Evolutionary conservation across 2,329 filamentous ascomycete genomes (phyloP), one percentile per base, ranked within the genome.

Genomic region (Ophiostoma perfectum): DNA sequence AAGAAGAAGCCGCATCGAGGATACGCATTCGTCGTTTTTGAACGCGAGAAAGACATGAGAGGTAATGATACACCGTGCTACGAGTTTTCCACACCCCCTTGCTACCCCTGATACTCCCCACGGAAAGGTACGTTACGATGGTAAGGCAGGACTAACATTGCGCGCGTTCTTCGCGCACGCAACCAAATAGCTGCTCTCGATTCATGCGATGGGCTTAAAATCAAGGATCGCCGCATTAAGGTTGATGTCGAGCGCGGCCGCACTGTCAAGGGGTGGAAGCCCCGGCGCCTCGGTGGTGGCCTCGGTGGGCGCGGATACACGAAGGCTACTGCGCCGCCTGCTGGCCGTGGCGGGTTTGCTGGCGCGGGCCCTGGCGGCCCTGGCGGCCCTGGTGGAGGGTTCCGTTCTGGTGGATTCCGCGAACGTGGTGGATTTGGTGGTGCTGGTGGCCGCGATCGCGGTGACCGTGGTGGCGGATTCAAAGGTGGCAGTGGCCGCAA

Each of bases 11-110:
- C 89, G 66, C 91, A 96, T 76, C 86, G 90, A 75, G 95, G 95
- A 71, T 99, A 99, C 79, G 95, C 92, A 71, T 99, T 99, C 77
- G 90, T 99, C 74, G 92, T 98, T 67, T 99, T 94, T 77, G 94
- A 98, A 80, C 90, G 92, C 78, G 95, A 98, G 81, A 93, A 94
- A 80, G 95, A 98, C 78, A 97, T 98, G 93, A 96, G 96, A 92
- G 93, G 93, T 97, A 96, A 87, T 81, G 52, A 68, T 44, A 18
- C 64, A 69, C 65, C 69, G 63, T 12, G 27, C 16, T 55, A 45
- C n/a, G 42, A 66, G 36, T 64, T 47, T 36, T 16, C 9, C 77
- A 5, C 77, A 77, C 75, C 74, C 77, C 75, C 14, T 39, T 58
- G 27, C 27, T 27, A 27, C 39, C 41, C 6, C 76, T 71, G 70